These are phyloP conservation scores for Entoloma clypeatum DNA, from an alignment of 1,284 basidiomycete species.

Conservation along the genomic window DNA sequence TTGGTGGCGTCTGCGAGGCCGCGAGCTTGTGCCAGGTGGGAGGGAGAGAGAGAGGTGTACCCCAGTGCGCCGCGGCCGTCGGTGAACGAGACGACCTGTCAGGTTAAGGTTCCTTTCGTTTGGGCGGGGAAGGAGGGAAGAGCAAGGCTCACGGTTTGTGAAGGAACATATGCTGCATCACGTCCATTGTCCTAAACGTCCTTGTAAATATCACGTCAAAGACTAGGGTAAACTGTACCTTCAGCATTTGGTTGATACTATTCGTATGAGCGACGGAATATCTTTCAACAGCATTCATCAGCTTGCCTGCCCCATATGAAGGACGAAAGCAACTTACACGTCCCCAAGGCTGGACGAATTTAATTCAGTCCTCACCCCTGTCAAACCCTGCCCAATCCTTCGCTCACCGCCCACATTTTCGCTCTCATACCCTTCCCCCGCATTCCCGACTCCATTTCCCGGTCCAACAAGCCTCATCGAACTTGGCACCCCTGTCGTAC, in stretches of 20 bases:
- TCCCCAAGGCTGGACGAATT: slow-evolving; percentile 27
- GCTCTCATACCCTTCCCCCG: no score
- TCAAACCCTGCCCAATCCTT: no score
- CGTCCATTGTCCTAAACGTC: slow-evolving; percentile 33
- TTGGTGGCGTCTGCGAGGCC: slow-evolving; percentile 36
- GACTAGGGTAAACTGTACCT: slow-evolving; percentile 19
- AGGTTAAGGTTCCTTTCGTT: not conserved
- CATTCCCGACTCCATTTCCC: slow-evolving; percentile 21
- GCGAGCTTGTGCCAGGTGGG: slow-evolving; percentile 29
- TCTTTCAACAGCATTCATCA: slow-evolving; percentile 12
- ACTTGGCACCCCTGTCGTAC: slow-evolving; percentile 27
- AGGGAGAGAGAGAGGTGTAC: slow-evolving; percentile 35
- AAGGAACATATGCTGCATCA: slow-evolving; percentile 37
- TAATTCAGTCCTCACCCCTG: slow-evolving; percentile 22
- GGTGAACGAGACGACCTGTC: slow-evolving; percentile 36
- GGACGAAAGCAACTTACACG: slow-evolving; percentile 22
- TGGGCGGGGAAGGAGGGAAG: slow-evolving; percentile 1
- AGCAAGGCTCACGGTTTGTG: slow-evolving; percentile 30
- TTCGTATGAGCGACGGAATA: slow-evolving; percentile 34
- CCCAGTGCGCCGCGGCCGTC: slow-evolving; percentile 31
- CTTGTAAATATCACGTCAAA: not conserved
- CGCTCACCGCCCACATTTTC: no score
- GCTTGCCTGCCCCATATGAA: not conserved
- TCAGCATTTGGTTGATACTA: slow-evolving; percentile 37
- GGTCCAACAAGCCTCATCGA: slow-evolving; percentile 29